Evolutionary conservation across 139 green algal genomes (phyloP).

Genomic region (Chlamydomonas sphaeroides): DNA sequence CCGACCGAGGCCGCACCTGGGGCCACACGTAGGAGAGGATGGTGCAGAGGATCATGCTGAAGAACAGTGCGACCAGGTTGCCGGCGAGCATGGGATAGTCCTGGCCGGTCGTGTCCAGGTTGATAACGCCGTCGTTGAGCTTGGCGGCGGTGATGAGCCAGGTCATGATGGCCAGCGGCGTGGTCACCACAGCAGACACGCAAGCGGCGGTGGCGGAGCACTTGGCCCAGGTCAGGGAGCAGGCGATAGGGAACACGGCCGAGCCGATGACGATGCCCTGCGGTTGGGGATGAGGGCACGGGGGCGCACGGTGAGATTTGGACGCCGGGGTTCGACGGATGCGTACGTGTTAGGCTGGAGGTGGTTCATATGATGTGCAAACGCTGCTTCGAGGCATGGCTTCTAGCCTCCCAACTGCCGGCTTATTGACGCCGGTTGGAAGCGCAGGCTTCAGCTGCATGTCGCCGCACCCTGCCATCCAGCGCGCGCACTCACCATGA

Average conservation of each 20-base stretch:
- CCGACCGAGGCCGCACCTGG: too few relatives aligned
- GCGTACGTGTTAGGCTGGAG: too few relatives aligned
- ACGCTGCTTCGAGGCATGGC: too few relatives aligned
- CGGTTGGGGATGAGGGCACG: too few relatives aligned
- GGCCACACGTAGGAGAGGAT: conserved; percentile 69
- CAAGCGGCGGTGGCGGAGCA: conserved; percentile 73
- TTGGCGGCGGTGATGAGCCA: conserved; percentile 61
- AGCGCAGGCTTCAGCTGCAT: too few relatives aligned
- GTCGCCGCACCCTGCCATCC: too few relatives aligned
- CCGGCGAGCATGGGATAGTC: conserved; percentile 91
- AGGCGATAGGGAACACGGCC: conserved; percentile 78
- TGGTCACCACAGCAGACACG: conserved; percentile 67
- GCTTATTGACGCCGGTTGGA: too few relatives aligned
- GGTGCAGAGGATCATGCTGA: conserved; percentile 73
- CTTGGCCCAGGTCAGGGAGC: conserved; percentile 65
- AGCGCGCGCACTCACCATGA: too few relatives aligned
- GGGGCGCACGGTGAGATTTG: too few relatives aligned
- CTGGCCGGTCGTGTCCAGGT: conserved; percentile 52
- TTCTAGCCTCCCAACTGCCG: too few relatives aligned
- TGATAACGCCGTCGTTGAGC: conserved; percentile 45
- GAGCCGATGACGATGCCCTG: conserved; percentile 85
- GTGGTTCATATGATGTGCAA: too few relatives aligned
- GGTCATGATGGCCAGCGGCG: conserved; percentile 64
- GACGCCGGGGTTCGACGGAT: too few relatives aligned
- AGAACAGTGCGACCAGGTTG: conserved; percentile 85